phyloP scores from a whole-genome alignment of 805 yeast genomes.

The Saturnispora hagleri region DNA sequence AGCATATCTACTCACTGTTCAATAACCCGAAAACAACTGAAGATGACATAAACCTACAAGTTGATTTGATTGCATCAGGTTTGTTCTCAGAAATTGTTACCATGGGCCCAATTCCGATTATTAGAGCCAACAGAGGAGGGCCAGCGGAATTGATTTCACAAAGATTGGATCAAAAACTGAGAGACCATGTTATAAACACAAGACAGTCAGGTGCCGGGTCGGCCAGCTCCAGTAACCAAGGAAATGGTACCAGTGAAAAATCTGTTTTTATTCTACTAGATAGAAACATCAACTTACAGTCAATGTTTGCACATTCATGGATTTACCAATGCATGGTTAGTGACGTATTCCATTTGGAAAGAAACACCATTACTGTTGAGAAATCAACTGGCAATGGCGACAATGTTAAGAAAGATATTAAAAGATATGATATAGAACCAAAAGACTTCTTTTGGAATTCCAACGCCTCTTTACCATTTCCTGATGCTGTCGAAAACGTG shows the following conservation, averaged over 20 bases:
- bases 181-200: constrained; percentile 78
- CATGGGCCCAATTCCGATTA: constrained; percentile 72
- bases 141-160: constrained; percentile 93
- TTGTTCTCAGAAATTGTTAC: constrained; percentile 74
- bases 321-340: constrained; percentile 94
- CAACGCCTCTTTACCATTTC: constrained; percentile 85
- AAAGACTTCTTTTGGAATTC: constrained; percentile 85
- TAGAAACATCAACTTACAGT: constrained; percentile 79
- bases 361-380: constrained; percentile 70
- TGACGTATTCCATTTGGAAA: constrained; percentile 74
- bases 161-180: constrained; percentile 69
- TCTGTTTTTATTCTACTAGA: constrained; percentile 77
- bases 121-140: constrained; percentile 85
- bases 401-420: constrained; percentile 33
- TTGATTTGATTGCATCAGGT: constrained; percentile 69
- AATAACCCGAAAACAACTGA: constrained; percentile 69
- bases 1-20: constrained; percentile 55
- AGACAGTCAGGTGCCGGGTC: constrained; percentile 23
- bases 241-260: constrained; percentile 32
- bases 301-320: constrained; percentile 97
- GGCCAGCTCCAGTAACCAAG: constrained; percentile 2
- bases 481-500: constrained; percentile 97
- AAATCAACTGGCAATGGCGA: constrained; percentile 24
- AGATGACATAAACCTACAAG: constrained; percentile 56
- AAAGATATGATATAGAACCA: constrained; percentile 82